Evolutionary conservation across 2,329 filamentous ascomycete species (phyloP), one percentile per base, ranked within the genome.

Genomic region (Colletotrichum phormii): DNA sequence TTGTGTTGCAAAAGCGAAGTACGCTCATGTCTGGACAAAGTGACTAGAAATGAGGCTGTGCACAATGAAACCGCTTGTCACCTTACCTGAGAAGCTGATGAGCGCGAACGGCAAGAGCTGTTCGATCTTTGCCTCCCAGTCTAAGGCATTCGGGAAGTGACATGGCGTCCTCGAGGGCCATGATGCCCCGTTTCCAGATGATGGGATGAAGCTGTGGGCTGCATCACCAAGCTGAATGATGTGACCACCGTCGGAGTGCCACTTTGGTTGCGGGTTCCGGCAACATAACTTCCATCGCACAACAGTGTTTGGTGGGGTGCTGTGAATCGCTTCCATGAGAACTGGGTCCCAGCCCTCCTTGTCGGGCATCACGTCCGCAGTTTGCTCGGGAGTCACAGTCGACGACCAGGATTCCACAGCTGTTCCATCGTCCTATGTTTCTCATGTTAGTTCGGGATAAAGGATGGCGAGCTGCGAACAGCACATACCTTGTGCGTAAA

Each of bases 181-280:
- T 82, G 24, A 82, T 3, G 81, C 83, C 2, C 84, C 84, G 58
- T 83, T 81, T 5, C 81, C 82, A 3, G 82, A 83, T 0, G 83
- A 82, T 0, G 83, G 83, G 5, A 85, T 77, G 69, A 84, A 83
- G 2, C 81, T 79, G 71, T 85, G 83, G 2, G 84, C 84, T 7
- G 82, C 78, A 73, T 85, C 83, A 12, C 84, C 84, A 51, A 86
- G 80, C 55, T 84, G 76, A 15, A 79, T 76, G n/a, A 83, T 82
- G 9, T 82, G 78, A 4, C 26, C 29, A 18, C 54, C 26, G 5
- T 31, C 31, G 7, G 54, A 57, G 13, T 26, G 15, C 54, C 54
- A 57, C n/a, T 57, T 57, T 4, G 26, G 26, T 29, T 57, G 54
- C 9, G 54, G 18, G 15, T 57, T 31, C n/a, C 54, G 54, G 7